These are phyloP conservation scores for Sporothrix sp. DNA, from an alignment of 2,329 filamentous ascomycete species.

Conservation along the genomic window DNA sequence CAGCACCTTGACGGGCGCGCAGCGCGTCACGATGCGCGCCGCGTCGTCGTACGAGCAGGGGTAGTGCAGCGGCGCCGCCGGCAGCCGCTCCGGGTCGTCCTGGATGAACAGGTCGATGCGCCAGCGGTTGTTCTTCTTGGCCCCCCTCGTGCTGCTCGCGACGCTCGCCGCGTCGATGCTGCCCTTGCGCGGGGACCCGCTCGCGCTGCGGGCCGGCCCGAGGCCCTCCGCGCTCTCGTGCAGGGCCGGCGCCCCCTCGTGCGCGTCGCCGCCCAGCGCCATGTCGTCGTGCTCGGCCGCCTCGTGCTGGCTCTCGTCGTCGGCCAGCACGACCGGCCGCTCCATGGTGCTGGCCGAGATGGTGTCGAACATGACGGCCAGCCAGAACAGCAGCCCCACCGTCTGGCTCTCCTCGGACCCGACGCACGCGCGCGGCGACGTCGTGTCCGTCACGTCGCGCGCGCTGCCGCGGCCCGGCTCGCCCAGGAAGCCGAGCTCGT, in stretches of 20 bases:
- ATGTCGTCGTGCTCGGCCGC: conserved; percentile 18
- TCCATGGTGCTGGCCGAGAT: conserved; percentile 43
- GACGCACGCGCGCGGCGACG: not conserved
- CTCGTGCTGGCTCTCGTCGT: conserved; percentile 33
- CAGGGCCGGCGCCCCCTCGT: not conserved
- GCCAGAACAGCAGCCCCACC: conserved; percentile 46
- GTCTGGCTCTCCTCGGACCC: conserved; percentile 29
- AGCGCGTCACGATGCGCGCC: conserved; percentile 38
- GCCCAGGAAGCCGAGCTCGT: conserved; percentile 11
- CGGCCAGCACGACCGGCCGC: conserved; percentile 28
- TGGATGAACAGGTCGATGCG: conserved; percentile 29
- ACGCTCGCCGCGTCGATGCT: not conserved
- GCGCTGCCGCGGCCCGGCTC: not conserved
- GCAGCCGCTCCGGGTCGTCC: conserved; percentile 21
- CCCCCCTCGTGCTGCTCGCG: conserved; percentile 7
- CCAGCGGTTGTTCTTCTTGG: conserved; percentile 19
- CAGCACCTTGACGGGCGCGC: conserved; percentile 49
- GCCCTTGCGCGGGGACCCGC: not conserved
- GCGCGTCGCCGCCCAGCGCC: conserved; percentile 14
- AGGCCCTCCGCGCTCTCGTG: not conserved
- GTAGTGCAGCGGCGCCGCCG: conserved; percentile 31
- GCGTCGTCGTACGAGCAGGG: conserved; percentile 46
- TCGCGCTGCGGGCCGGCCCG: not conserved
- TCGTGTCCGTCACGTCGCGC: conserved; percentile 9
- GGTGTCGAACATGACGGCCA: conserved; percentile 50